Percentiles rank a stretch among this genome's conserved stretches.
Evolutionary conservation across 352 stramenopile species (phyloP).

Genomic region (Globisporangium echinulatum): DNA sequence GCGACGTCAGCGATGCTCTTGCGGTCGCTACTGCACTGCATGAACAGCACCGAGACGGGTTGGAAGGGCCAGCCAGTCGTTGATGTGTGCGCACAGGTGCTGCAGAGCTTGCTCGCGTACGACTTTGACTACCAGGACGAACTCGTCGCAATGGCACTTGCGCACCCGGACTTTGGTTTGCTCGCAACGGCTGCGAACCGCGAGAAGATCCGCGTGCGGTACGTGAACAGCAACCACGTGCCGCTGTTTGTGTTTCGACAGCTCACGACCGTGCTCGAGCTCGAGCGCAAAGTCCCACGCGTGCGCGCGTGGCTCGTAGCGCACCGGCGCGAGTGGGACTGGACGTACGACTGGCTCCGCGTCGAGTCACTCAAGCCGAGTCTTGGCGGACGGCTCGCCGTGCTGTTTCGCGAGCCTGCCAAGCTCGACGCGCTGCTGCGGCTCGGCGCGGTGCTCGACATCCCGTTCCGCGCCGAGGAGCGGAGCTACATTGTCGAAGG

Average conservation of each 20-base stretch:
- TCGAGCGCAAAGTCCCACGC: constrained; percentile 52
- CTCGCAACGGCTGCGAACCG: constrained; percentile 59
- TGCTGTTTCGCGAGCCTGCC: constrained; percentile 61
- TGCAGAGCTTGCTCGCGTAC: constrained; percentile 60
- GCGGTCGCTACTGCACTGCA: constrained; percentile 63
- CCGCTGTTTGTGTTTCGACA: constrained; percentile 80
- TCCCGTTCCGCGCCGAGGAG: constrained; percentile 69
- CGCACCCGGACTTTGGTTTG: constrained; percentile 60
- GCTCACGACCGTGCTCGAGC: constrained; percentile 58
- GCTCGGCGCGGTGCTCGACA: constrained; percentile 51
- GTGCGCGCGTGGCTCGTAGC: constrained; percentile 51
- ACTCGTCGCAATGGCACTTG: constrained; percentile 64
- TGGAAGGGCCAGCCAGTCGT: constrained; percentile 85
- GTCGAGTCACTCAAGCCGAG: constrained; percentile 77
- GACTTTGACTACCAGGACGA: constrained; percentile 51
- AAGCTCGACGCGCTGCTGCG: constrained; percentile 70
- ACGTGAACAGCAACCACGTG: constrained; percentile 62
- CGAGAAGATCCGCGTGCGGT: constrained; percentile 55
- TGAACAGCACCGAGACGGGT: constrained; percentile 77
- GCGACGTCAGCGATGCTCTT: constrained; percentile 54
- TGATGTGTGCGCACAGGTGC: constrained; percentile 54
- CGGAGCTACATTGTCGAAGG: constrained; percentile 84
- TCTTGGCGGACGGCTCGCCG: constrained; percentile 53
- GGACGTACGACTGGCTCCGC: constrained; percentile 87
- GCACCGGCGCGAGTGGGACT: constrained; percentile 62